Evolutionary conservation across 352 stramenopile species (phyloP).

Genomic region (Saprolegnia diclina): DNA sequence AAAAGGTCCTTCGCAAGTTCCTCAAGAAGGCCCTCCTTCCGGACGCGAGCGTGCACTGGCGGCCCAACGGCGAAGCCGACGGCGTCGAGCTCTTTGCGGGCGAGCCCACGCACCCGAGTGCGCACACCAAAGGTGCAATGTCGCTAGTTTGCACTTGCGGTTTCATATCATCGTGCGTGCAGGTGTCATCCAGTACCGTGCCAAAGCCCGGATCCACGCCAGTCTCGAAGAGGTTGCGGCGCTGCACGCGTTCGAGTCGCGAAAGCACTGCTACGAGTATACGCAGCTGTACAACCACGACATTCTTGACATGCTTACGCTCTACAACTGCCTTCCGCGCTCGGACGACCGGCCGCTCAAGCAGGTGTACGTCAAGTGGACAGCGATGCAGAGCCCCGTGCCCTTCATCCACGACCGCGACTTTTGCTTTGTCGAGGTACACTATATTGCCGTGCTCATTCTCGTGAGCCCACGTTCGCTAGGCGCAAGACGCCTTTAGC

Average conservation of each 20-base stretch:
- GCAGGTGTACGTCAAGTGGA: slow-evolving; percentile 18
- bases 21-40: slow-evolving; percentile 3
- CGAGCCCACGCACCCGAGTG: background rate
- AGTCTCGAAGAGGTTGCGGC: background rate
- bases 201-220: background rate
- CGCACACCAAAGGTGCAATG: background rate
- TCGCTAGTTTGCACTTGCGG: background rate
- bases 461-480: too few species aligned
- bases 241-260: slow-evolving; percentile 11
- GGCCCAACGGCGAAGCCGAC: background rate
- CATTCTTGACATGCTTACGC: slow-evolving; percentile 1
- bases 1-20: slow-evolving; percentile 1
- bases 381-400: background rate
- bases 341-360: background rate
- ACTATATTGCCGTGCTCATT: too few species aligned
- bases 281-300: background rate
- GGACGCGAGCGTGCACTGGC: background rate
- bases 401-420: slow-evolving; percentile 14
- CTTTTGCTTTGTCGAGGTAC: slow-evolving; percentile 6
- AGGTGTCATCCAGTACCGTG: slow-evolving; percentile 12
- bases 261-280: background rate
- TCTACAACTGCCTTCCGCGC: slow-evolving; percentile 15
- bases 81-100: slow-evolving; percentile 10
- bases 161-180: background rate
- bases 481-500: slow-evolving; percentile 2